These are phyloP conservation scores for Boletus huronensis DNA, from an alignment of 768 basidiomycete species.

Conservation along the genomic window DNA sequence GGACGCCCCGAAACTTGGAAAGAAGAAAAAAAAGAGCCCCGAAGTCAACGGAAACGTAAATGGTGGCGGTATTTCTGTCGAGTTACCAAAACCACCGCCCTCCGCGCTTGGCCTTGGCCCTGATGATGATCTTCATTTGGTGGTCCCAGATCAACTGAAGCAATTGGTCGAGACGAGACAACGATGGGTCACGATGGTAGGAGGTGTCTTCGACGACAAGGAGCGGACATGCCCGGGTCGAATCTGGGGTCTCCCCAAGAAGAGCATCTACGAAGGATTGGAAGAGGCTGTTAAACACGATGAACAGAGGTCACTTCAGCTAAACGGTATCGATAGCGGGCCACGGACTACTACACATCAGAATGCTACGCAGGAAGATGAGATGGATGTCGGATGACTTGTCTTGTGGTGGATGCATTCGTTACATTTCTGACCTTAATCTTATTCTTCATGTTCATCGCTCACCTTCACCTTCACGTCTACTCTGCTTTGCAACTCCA, in stretches of 20 bases:
- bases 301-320: constrained; percentile 25
- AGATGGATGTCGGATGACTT: constrained; percentile 65
- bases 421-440: constrained; percentile 12
- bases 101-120: constrained; percentile 67
- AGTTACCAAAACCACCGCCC: constrained; percentile 56
- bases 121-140: constrained; percentile 61
- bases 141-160: constrained; percentile 63
- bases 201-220: constrained; percentile 71
- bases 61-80: constrained; percentile 30
- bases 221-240: constrained; percentile 61
- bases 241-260: constrained; percentile 73
- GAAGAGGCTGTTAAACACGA: constrained; percentile 57
- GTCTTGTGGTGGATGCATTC: constrained; percentile 1
- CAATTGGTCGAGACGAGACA: constrained; percentile 73
- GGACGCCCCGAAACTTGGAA: constrained; percentile 62
- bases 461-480: constrained; percentile 21
- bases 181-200: constrained; percentile 77
- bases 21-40: constrained; percentile 69
- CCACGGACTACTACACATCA: constrained; percentile 32
- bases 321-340: constrained; percentile 15
- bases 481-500: constrained; percentile 23
- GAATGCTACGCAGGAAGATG: constrained; percentile 52
- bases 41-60: constrained; percentile 33
- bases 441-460: constrained; percentile 29
- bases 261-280: constrained; percentile 72